Conservation (phyloP, 306 rosid species). For the Canavalia gladiata region DNA sequence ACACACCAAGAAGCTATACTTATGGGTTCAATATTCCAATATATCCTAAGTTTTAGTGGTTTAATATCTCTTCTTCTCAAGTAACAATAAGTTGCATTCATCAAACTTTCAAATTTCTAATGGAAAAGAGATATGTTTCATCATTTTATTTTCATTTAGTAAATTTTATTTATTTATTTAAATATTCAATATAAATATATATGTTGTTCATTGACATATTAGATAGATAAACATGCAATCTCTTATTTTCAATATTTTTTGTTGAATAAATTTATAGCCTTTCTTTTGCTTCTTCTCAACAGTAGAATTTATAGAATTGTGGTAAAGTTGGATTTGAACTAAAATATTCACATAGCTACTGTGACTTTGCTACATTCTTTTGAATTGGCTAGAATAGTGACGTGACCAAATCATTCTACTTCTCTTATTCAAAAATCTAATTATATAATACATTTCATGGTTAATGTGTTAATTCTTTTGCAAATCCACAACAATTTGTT, state of each 20-base stretch:
- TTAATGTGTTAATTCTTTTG: constrained; percentile 19
- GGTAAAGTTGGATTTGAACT: background rate
- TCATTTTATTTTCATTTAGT: constrained; percentile 13
- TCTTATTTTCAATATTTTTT: background rate
- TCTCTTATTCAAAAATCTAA: background rate
- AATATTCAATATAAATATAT: background rate
- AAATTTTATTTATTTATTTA: background rate
- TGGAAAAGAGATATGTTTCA: constrained; percentile 27
- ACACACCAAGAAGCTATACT: constrained; percentile 87
- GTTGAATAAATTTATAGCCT: background rate
- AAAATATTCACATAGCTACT: background rate
- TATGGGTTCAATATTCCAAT: constrained; percentile 80
- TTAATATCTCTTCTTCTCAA: constrained; percentile 76
- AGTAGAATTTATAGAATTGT: background rate
- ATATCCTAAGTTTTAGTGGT: constrained; percentile 78
- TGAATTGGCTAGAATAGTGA: background rate
- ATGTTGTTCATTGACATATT: background rate
- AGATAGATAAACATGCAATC: background rate
- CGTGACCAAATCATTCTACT: background rate
- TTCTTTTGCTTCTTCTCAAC: background rate
- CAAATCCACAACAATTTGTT: constrained; percentile 37
- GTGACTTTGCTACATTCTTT: background rate
- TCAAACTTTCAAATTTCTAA: constrained; percentile 18
- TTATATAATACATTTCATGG: background rate
- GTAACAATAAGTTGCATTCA: constrained; percentile 50